Percentiles rank a stretch among this genome's conserved stretches.
Conservation (phyloP, 768 basidiomycete species). For the Leccinum uliginosum region DNA sequence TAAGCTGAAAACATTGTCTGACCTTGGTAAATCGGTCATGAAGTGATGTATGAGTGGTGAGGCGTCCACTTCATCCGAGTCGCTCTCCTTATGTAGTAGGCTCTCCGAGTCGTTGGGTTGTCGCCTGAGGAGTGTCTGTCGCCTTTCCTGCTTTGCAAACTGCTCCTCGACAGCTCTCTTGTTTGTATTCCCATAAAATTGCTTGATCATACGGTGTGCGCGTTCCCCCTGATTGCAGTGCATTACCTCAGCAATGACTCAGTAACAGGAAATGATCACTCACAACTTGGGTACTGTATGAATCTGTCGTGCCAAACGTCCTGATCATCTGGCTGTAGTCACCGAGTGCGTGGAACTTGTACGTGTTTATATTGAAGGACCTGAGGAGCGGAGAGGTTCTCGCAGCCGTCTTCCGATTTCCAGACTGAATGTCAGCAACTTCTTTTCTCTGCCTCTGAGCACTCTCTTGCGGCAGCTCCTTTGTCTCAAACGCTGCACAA, state of each 20-base stretch:
- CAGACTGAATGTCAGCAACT: neutral
- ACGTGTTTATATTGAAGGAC: constrained; percentile 28
- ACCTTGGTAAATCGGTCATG: too few relatives aligned
- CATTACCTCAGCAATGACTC: too few relatives aligned
- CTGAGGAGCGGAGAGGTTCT: neutral
- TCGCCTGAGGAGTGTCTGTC: neutral
- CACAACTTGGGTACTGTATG: constrained; percentile 25
- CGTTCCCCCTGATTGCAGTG: neutral
- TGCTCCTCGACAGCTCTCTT: neutral
- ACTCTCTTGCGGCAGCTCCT: neutral
- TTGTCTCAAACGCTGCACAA: neutral
- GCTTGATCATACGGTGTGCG: neutral
- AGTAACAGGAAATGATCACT: too few relatives aligned
- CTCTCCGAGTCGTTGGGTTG: too few relatives aligned
- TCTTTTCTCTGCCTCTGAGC: constrained; percentile 3
- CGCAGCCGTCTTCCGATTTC: neutral
- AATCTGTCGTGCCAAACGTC: constrained; percentile 27
- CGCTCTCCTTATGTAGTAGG: too few relatives aligned
- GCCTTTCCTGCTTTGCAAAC: neutral
- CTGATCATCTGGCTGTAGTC: constrained; percentile 29
- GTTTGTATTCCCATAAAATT: neutral
- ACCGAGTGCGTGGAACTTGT: constrained; percentile 35
- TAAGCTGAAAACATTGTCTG: too few relatives aligned
- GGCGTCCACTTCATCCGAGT: too few relatives aligned
- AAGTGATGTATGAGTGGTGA: too few relatives aligned